Conservation (phyloP, 1,284 basidiomycete species). For the Schizophyllum amplum region DNA sequence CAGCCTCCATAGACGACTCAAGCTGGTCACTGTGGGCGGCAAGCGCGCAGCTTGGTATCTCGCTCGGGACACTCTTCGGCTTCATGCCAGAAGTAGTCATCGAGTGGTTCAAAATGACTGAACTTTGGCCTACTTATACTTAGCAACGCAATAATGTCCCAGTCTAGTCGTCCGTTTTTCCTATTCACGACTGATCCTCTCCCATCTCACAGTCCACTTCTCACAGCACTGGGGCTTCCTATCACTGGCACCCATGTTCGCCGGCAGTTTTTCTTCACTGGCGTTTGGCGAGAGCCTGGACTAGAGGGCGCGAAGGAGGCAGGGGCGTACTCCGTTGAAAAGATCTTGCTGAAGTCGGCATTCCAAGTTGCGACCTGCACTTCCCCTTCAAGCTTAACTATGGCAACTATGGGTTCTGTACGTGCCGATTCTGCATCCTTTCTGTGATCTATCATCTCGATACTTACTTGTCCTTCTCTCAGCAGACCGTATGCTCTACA, state of each 20-base stretch:
- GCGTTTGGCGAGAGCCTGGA: constrained; percentile 72
- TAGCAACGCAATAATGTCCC: constrained; percentile 8
- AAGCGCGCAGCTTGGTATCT: constrained; percentile 61
- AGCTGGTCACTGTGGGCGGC: constrained; percentile 68
- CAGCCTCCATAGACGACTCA: constrained; percentile 57
- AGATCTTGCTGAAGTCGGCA: no score
- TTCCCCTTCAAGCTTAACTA: no score
- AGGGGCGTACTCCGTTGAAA: no score
- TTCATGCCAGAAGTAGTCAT: constrained; percentile 63
- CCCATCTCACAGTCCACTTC: constrained; percentile 46
- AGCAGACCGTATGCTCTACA: no score
- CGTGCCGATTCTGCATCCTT: no score
- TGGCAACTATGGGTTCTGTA: no score
- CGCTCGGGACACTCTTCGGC: constrained; percentile 76
- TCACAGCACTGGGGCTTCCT: constrained; percentile 76
- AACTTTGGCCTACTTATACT: no score
- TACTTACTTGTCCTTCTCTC: no score
- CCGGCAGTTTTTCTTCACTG: constrained; percentile 76
- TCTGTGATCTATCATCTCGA: no score
- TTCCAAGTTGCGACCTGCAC: no score
- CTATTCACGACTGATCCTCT: background rate
- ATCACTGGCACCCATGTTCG: constrained; percentile 61
- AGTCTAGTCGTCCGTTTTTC: background rate
- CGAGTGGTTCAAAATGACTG: constrained; percentile 75
- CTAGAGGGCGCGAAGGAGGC: background rate